Conservation (phyloP, 805 yeast species). For the Lipomyces oligophaga region DNA sequence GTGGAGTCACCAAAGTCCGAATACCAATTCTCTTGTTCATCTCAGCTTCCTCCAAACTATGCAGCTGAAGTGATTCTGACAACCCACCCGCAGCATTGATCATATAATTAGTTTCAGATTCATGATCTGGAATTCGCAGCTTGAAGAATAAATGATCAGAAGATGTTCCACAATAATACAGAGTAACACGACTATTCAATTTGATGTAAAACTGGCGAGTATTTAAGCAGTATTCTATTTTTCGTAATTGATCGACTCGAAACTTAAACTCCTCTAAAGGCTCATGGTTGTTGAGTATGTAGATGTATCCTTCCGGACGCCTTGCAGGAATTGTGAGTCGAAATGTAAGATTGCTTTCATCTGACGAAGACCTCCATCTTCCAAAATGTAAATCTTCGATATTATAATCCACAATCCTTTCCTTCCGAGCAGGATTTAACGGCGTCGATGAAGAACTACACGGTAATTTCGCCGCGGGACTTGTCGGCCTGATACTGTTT, state of each 20-base stretch:
- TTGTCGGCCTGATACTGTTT: no score
- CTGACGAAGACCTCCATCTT: not conserved
- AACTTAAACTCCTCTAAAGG: slow-evolving; percentile 8
- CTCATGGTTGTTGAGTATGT: not conserved
- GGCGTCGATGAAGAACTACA: no score
- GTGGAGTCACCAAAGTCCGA: no score
- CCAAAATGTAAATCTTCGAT: slow-evolving; percentile 13
- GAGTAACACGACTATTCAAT: slow-evolving; percentile 13
- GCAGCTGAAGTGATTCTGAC: slow-evolving; percentile 2
- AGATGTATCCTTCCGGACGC: slow-evolving; percentile 9
- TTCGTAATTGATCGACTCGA: not conserved
- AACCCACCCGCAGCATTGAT: slow-evolving; percentile 1
- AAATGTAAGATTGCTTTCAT: slow-evolving; percentile 1
- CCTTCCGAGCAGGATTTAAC: no score
- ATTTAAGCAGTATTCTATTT: slow-evolving; percentile 16
- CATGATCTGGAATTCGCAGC: slow-evolving; percentile 1
- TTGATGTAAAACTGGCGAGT: slow-evolving; percentile 9
- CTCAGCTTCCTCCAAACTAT: no score
- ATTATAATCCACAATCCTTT: slow-evolving; percentile 2
- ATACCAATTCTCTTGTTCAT: no score
- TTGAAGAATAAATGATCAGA: slow-evolving; percentile 9
- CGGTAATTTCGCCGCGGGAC: no score
- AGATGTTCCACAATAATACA: slow-evolving; percentile 7
- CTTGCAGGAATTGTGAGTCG: slow-evolving; percentile 11
- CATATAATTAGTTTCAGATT: slow-evolving; percentile 2